Base-by-base conservation (phyloP, 345 rosid species). In the Salix udensis region DNA sequence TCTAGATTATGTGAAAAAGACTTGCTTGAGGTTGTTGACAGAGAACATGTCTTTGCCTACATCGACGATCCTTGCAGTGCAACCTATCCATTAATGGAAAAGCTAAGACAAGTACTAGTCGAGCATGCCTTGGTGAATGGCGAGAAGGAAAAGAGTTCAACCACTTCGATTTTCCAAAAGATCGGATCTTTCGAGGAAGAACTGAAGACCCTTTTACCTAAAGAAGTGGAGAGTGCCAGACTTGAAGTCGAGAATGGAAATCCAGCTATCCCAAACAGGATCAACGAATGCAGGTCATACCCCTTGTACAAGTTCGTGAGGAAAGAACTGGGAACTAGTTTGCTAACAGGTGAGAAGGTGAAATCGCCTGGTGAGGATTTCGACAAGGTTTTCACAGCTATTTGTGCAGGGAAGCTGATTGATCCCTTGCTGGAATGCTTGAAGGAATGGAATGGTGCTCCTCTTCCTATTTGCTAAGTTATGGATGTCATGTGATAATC, bases 281-380 rank as follows among this genome's bases (percentile, higher is more conserved):
- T 82, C 5, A 39, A 34, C 53, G 81, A 78, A 65, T 82, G 84
- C 58, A 78, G 84, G 31, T 82, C 84, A 36, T 82, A 82, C 60
- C 84, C 84, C 71, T 65, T 82, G 23, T 82, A 82, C 81, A 82
- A 28, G 73, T 74, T 82, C 60, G 84, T 78, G 73, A 82, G 84
- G 78, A 81, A 74, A 71, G 81, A 82, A 48, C 13, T 78, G 46
- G 76, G 81, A 13, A 65, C 79, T 7, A 36, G 73, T 46, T 71
- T 82, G 70, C 67, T 82, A 0, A 82, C 84, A 2, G 84, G 84
- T 0, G 84, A 82, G 72, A 78, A 71, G 24, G 65, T 48, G 0
- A 14, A 62, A 11, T 82, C 84, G 2, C 84, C 84, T 0, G 84
- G 84, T 1, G 84, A 82, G 37, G 84, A 77, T 4, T 78, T 74